Base-by-base conservation (phyloP, 2,329 filamentous ascomycete species). In the Zymoseptoria tritici region DNA sequence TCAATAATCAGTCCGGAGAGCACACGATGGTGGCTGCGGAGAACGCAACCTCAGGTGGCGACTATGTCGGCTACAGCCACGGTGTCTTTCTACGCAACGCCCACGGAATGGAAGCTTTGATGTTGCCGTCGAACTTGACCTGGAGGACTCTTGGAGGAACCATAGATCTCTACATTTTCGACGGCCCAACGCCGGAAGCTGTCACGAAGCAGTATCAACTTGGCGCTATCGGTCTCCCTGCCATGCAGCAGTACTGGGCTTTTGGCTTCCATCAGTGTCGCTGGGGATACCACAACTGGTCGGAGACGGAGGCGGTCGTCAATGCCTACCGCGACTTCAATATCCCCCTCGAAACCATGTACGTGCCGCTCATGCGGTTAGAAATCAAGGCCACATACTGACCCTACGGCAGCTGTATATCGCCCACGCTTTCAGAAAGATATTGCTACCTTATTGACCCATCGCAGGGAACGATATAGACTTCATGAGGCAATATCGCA, bases 211-310 rank as follows among this genome's bases (percentile, higher is more conserved):
- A 87, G 46, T 94, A 93, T 70, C 85, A 89, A 66, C 63, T 76
- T 59, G 85, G 82, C 57, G 82, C 86, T 1, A 78, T 87, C 56
- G 89, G 90, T 0, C 76, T 89, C 4, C 89, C 90, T 1, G 85
- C 85, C 0, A 86, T 93, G 84, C 87, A 92, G 70, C 86, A 89
- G 65, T 94, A 94, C 75, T 93, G 85, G 80, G 85, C 86, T 0
- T 84, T 95, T 61, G 91, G 91, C 0, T 93, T 82, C 70, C 90
- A 95, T 65, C 90, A 95, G 71, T 93, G 89, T 67, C 82, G 89
- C 60, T 94, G 90, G 85, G 90, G 90, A 0, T 94, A 94, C 71
- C 77, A 81, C 49, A 90, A 89, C 67, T 91, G 87, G 84, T 82
- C 83, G 1, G 79, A 84, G 26, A 70, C 90, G 2, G 81, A 87